phyloP scores from a whole-genome alignment of 352 stramenopile genomes.

The Peronosclerospora sorghi region DNA sequence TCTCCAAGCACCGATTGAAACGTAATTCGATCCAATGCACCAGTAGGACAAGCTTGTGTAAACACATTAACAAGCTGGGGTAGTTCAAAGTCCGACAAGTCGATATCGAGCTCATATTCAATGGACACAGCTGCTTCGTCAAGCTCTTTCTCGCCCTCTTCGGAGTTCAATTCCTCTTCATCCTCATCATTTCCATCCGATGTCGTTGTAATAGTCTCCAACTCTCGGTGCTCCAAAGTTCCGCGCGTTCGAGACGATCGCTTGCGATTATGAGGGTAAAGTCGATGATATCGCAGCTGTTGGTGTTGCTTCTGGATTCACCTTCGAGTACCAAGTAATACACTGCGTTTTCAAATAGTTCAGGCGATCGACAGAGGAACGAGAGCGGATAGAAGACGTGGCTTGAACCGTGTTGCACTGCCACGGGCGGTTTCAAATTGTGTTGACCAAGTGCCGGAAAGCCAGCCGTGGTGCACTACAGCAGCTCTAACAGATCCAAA shows the following conservation, averaged over 20 bases:
- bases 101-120: slow-evolving; percentile 40
- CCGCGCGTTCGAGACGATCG: slow-evolving; percentile 5
- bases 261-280: slow-evolving; percentile 6
- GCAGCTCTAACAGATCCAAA: slow-evolving; percentile 35
- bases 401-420: slow-evolving; percentile 15
- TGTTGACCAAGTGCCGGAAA: slow-evolving; percentile 19
- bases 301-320: slow-evolving; percentile 2
- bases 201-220: slow-evolving; percentile 6
- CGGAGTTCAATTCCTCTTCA: slow-evolving; percentile 11
- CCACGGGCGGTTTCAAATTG: slow-evolving; percentile 4
- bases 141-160: slow-evolving; percentile 8
- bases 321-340: slow-evolving; percentile 34
- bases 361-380: slow-evolving; percentile 39
- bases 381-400: slow-evolving; percentile 68
- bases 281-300: slow-evolving; percentile 3
- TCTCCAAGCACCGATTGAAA: slow-evolving; percentile 67
- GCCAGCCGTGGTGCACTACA: slow-evolving; percentile 31
- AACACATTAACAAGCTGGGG: slow-evolving; percentile 79
- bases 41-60: slow-evolving; percentile 60
- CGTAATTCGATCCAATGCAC: slow-evolving; percentile 51
- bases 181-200: slow-evolving; percentile 21
- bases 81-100: slow-evolving; percentile 77
- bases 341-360: slow-evolving; percentile 35
- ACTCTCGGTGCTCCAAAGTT: slow-evolving; percentile 6
- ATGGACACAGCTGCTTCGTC: slow-evolving; percentile 3